These are phyloP conservation scores for Aspergillus awamori DNA, from an alignment of 2,329 filamentous ascomycete genomes.

Conservation along the genomic window DNA sequence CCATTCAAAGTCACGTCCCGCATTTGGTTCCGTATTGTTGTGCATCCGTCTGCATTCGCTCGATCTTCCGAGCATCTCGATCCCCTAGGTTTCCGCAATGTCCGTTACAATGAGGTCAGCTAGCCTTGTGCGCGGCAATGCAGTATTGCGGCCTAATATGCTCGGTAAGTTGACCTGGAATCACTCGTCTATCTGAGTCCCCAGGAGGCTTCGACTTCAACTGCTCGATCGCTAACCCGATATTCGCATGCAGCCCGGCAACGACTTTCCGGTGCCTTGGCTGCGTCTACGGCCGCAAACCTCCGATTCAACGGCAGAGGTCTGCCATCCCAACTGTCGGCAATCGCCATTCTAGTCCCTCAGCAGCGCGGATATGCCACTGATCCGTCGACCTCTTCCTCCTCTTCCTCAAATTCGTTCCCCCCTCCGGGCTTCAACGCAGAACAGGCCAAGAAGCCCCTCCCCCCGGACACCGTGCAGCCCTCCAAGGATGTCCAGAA, in stretches of 20 bases:
- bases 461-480: conserved; percentile 59
- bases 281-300: conserved; percentile 36
- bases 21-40: conserved; percentile 17
- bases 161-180: conserved; percentile 28
- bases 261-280: conserved; percentile 35
- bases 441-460: conserved; percentile 84
- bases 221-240: conserved; percentile 4
- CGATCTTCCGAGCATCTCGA: conserved; percentile 29
- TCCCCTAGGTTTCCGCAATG: conserved; percentile 36
- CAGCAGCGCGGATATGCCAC: conserved; percentile 56
- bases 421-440: conserved; percentile 90
- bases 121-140: conserved; percentile 41
- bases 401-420: conserved; percentile 54
- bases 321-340: conserved; percentile 56
- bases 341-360: conserved; percentile 61
- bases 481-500: conserved; percentile 39
- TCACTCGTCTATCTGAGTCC: no score
- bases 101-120: conserved; percentile 45
- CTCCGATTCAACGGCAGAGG: conserved; percentile 37
- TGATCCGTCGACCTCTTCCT: conserved; percentile 56
- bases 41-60: conserved; percentile 20
- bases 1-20: background rate
- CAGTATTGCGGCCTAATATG: conserved; percentile 34
- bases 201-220: no score
- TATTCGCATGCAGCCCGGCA: conserved; percentile 31